Percentiles rank a stretch among this genome's conserved stretches.
Evolutionary conservation across 805 yeast genomes (phyloP).

Genomic region (Candida xyloterini): DNA sequence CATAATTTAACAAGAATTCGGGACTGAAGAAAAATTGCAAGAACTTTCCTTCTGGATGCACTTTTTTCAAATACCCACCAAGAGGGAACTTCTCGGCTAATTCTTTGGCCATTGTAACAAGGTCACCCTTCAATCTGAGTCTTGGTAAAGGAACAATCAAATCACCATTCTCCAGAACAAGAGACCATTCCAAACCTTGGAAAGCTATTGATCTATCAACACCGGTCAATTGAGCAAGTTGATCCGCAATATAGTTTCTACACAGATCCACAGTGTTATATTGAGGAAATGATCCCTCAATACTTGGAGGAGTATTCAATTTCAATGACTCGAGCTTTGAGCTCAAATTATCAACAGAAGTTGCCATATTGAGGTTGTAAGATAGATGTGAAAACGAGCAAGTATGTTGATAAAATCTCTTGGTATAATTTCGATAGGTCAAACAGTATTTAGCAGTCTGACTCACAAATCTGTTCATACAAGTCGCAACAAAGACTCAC

Average conservation of each 20-base stretch:
- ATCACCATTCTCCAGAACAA: slow-evolving; percentile 87
- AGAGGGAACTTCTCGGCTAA: slow-evolving; percentile 78
- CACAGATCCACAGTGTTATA: slow-evolving; percentile 81
- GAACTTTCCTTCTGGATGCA: slow-evolving; percentile 84
- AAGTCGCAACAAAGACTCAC: slow-evolving; percentile 3
- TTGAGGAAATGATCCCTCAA: slow-evolving; percentile 67
- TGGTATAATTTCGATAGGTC: not conserved
- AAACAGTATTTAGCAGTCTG: slow-evolving; percentile 4
- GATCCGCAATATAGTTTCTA: slow-evolving; percentile 84
- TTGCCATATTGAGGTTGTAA: slow-evolving; percentile 21
- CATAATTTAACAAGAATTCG: slow-evolving; percentile 60
- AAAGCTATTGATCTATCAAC: slow-evolving; percentile 68
- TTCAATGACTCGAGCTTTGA: slow-evolving; percentile 25
- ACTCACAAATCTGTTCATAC: slow-evolving; percentile 9
- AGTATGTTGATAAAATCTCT: not conserved
- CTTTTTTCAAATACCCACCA: slow-evolving; percentile 65
- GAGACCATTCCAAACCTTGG: slow-evolving; percentile 86
- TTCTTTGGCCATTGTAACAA: slow-evolving; percentile 68
- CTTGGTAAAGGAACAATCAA: slow-evolving; percentile 90
- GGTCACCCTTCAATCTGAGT: slow-evolving; percentile 79
- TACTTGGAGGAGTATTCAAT: slow-evolving; percentile 38
- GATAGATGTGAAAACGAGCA: not conserved
- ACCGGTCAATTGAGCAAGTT: slow-evolving; percentile 68
- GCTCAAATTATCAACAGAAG: slow-evolving; percentile 25
- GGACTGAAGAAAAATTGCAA: slow-evolving; percentile 84